These are phyloP conservation scores for Crithidia thermophila DNA, from an alignment of 208 protist species.

Conservation along the genomic window DNA sequence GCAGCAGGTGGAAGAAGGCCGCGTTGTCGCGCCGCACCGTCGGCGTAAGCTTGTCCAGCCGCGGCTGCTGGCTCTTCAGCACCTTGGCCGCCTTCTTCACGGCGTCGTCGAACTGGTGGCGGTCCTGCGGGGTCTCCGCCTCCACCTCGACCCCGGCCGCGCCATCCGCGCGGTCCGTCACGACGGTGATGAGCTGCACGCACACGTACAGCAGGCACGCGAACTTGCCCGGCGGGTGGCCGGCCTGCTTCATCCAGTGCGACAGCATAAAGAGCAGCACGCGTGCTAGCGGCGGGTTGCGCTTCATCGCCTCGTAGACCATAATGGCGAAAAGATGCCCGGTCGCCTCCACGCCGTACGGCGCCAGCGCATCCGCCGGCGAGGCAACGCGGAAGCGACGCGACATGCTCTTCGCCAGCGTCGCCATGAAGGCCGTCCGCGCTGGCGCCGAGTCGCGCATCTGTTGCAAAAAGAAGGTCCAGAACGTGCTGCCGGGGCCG, in stretches of 20 bases:
- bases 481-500: conserved; percentile 85
- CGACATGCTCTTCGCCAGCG: conserved; percentile 81
- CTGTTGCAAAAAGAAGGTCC: conserved; percentile 85
- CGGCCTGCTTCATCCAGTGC: conserved; percentile 79
- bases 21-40: conserved; percentile 61
- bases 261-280: conserved; percentile 88
- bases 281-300: conserved; percentile 74
- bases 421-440: conserved; percentile 83
- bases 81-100: conserved; percentile 61
- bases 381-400: conserved; percentile 81
- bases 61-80: conserved; percentile 58
- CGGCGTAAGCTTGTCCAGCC: conserved; percentile 57
- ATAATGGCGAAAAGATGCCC: conserved; percentile 85
- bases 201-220: conserved; percentile 86
- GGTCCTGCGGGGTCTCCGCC: conserved; percentile 75
- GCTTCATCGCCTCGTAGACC: conserved; percentile 91
- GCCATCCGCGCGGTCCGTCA: conserved; percentile 57
- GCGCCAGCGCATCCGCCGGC: conserved; percentile 65
- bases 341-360: conserved; percentile 58
- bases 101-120: conserved; percentile 66
- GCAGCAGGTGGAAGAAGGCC: conserved; percentile 73
- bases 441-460: conserved; percentile 84
- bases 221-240: conserved; percentile 78
- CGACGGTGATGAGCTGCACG: conserved; percentile 74
- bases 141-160: conserved; percentile 61